A percentile compares a stretch with the other conserved stretches of the same genome.
Evolutionary conservation across 2,329 filamentous ascomycete genomes (phyloP).

Genomic region (Aspergillus ochraceus): DNA sequence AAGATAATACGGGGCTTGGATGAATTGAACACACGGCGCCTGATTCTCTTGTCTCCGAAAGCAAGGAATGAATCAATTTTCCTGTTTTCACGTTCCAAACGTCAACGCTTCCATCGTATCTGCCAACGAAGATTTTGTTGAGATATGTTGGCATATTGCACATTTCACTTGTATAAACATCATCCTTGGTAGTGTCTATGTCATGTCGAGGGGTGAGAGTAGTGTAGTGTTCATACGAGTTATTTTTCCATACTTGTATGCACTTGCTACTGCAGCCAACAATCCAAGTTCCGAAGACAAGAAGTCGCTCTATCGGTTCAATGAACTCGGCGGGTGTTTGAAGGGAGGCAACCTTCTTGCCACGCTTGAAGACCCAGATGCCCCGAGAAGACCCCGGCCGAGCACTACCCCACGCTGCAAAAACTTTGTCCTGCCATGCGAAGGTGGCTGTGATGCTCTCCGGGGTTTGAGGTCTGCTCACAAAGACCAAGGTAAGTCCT

Average conservation of each 20-base stretch:
- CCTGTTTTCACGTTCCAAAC: constrained; percentile 96
- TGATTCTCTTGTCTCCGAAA: constrained; percentile 69
- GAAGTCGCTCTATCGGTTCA: constrained; percentile 72
- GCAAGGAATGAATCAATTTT: constrained; percentile 86
- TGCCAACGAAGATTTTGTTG: constrained; percentile 92
- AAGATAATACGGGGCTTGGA: constrained; percentile 77
- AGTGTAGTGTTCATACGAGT: constrained; percentile 84
- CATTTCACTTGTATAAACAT: constrained; percentile 73
- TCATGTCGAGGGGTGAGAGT: constrained; percentile 65
- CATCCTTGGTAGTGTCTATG: constrained; percentile 57
- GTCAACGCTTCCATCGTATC: constrained; percentile 84
- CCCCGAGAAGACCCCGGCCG: constrained; percentile 53
- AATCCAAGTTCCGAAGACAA: constrained; percentile 90
- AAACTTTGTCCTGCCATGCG: constrained; percentile 82
- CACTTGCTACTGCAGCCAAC: constrained; percentile 73
- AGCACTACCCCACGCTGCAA: constrained; percentile 81
- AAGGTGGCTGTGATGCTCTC: constrained; percentile 79
- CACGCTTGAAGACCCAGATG: constrained; percentile 88
- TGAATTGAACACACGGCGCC: constrained; percentile 86
- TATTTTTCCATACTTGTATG: constrained; percentile 86
- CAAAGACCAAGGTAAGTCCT: constrained; percentile 88
- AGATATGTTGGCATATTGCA: constrained; percentile 91
- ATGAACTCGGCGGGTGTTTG: constrained; percentile 60
- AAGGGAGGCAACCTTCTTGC: constrained; percentile 78
- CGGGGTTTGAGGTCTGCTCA: constrained; percentile 87